phyloP scores from a whole-genome alignment of 2,329 filamentous ascomycete genomes.

The Monosporascus sp. region DNA sequence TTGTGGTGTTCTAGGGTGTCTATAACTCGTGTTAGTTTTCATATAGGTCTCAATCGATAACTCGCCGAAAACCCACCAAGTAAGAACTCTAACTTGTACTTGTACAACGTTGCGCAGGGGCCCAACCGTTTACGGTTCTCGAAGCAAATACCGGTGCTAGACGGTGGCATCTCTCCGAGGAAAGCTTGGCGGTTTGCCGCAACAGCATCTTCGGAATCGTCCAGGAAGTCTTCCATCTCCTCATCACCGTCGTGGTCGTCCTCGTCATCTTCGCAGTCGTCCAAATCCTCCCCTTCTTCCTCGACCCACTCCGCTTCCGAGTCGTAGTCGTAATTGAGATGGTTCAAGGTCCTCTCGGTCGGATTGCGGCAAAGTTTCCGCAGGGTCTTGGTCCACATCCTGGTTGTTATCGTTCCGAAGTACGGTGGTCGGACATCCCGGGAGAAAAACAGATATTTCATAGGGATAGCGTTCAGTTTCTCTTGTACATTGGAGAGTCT shows the following conservation, averaged over 20 bases:
- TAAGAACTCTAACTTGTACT: constrained; percentile 71
- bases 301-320: constrained; percentile 83
- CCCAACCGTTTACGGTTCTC: constrained; percentile 52
- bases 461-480: constrained; percentile 43
- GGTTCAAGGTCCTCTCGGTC: constrained; percentile 46
- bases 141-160: constrained; percentile 80
- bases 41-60: constrained; percentile 11
- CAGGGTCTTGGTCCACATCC: constrained; percentile 47
- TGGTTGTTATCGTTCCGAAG: constrained; percentile 65
- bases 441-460: constrained; percentile 59
- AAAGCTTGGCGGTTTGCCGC: constrained; percentile 32
- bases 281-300: constrained; percentile 55
- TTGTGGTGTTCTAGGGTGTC: constrained; percentile 44
- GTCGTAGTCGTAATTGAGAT: constrained; percentile 77
- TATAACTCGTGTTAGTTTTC: constrained; percentile 22
- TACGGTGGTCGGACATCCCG: constrained; percentile 67
- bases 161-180: constrained; percentile 64
- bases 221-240: constrained; percentile 85
- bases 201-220: constrained; percentile 69
- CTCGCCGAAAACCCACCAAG: constrained; percentile 48
- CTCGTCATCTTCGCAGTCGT: constrained; percentile 62
- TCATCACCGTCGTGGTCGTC: constrained; percentile 66
- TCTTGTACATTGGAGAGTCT: constrained; percentile 31
- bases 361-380: constrained; percentile 50
- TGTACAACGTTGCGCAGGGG: constrained; percentile 45